These are phyloP conservation scores for Meredithiella fracta DNA, from an alignment of 2,329 filamentous ascomycete species.

Conservation along the genomic window DNA sequence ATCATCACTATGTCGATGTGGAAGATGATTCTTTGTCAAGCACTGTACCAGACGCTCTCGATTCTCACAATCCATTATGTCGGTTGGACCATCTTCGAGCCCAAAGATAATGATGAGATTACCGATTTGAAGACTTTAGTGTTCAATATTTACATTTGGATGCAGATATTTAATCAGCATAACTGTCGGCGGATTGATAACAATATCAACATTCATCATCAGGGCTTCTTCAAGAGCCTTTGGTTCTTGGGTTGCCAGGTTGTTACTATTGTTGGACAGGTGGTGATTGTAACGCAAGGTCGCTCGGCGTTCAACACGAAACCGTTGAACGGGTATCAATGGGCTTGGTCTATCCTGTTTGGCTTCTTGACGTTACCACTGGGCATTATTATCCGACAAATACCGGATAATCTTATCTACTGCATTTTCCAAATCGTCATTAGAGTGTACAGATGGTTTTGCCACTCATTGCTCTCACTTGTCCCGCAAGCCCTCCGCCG, in stretches of 20 bases:
- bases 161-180: slow-evolving; percentile 57
- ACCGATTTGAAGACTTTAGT: slow-evolving; percentile 40
- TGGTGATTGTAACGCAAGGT: slow-evolving; percentile 56
- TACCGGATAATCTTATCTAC: slow-evolving; percentile 24
- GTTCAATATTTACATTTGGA: slow-evolving; percentile 57
- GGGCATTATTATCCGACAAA: slow-evolving; percentile 27
- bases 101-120: slow-evolving; percentile 23
- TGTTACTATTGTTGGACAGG: slow-evolving; percentile 52
- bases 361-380: slow-evolving; percentile 52
- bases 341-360: slow-evolving; percentile 54
- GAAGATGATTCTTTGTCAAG: slow-evolving; percentile 50
- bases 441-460: slow-evolving; percentile 15
- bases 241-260: slow-evolving; percentile 58
- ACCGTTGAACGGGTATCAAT: slow-evolving; percentile 45
- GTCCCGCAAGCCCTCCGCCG: slow-evolving; percentile 15
- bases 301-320: slow-evolving; percentile 48
- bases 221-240: slow-evolving; percentile 55
- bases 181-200: slow-evolving; percentile 49
- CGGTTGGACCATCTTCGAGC: slow-evolving; percentile 35
- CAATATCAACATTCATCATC: slow-evolving; percentile 61
- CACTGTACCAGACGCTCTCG: slow-evolving; percentile 41
- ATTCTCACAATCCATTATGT: slow-evolving; percentile 46
- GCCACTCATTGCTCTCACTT: slow-evolving; percentile 11
- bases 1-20: slow-evolving; percentile 56
- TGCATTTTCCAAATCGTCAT: slow-evolving; percentile 18